Evolutionary conservation across 1,284 basidiomycete species (phyloP).

Genomic region (Tilletia caries): DNA sequence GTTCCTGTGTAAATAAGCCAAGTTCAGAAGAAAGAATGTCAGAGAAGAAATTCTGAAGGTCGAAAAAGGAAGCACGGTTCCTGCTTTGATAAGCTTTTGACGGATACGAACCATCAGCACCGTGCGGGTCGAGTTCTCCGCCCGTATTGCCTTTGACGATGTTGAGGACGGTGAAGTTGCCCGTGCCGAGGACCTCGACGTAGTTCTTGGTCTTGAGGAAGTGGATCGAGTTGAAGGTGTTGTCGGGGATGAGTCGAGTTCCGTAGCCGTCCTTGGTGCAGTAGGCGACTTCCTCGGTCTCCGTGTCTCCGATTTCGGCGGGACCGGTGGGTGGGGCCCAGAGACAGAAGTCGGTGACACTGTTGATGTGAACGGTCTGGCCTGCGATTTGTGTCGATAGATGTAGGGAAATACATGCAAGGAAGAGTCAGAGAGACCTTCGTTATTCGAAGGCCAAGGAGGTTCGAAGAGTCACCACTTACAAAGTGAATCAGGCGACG

Average conservation of each 20-base stretch:
- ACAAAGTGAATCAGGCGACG: neutral
- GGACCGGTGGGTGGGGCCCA: slow-evolving; percentile 30
- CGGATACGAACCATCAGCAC: slow-evolving; percentile 9
- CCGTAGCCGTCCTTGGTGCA: slow-evolving; percentile 57
- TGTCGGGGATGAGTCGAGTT: slow-evolving; percentile 59
- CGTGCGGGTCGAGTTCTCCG: slow-evolving; percentile 21
- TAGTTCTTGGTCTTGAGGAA: slow-evolving; percentile 53
- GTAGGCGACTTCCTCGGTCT: slow-evolving; percentile 13
- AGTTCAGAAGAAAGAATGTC: neutral
- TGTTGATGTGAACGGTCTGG: slow-evolving; percentile 8
- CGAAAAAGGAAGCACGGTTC: neutral
- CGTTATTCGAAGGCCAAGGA: too few relatives aligned
- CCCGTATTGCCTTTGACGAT: slow-evolving; percentile 23
- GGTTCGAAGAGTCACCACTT: neutral
- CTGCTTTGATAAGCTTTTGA: too few relatives aligned
- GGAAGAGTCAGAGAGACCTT: too few relatives aligned
- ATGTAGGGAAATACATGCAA: too few relatives aligned
- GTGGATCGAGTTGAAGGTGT: slow-evolving; percentile 58
- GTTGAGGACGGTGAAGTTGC: slow-evolving; percentile 64
- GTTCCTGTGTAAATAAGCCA: too few relatives aligned
- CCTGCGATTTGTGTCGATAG: too few relatives aligned
- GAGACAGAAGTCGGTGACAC: slow-evolving; percentile 29
- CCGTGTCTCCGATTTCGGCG: slow-evolving; percentile 12
- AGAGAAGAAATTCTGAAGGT: neutral
- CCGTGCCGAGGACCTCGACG: slow-evolving; percentile 51